These are phyloP conservation scores for Ascochyta koolunga DNA, from an alignment of 2,329 filamentous ascomycete genomes.

Conservation along the genomic window DNA sequence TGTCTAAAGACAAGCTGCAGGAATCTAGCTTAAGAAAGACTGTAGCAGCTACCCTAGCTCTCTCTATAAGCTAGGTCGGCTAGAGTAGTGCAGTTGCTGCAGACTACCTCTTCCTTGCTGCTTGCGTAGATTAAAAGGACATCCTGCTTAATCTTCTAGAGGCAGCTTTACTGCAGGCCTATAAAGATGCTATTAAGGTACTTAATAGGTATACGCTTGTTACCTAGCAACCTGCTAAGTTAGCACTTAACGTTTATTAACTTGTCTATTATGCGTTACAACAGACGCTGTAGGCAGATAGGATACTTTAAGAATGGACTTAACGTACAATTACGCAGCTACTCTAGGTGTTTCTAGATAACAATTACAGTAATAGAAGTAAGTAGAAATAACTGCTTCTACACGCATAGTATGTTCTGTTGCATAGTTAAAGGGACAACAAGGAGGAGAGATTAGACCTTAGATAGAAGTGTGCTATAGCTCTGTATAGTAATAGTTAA, in stretches of 20 bases:
- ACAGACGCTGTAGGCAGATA: slow-evolving; percentile 9
- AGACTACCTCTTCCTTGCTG: slow-evolving; percentile 49
- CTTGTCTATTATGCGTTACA: slow-evolving; percentile 19
- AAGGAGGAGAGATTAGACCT: background rate
- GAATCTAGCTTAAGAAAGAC: slow-evolving; percentile 42
- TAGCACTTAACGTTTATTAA: slow-evolving; percentile 15
- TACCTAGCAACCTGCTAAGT: slow-evolving; percentile 7
- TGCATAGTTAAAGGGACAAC: background rate
- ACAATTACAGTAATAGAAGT: background rate
- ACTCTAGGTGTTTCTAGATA: background rate
- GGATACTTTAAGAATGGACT: slow-evolving; percentile 9
- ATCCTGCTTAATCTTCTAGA: slow-evolving; percentile 24
- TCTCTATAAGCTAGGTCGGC: slow-evolving; percentile 48
- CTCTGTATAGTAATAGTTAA: too few species aligned
- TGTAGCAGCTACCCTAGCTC: slow-evolving; percentile 48
- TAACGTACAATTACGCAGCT: slow-evolving; percentile 13
- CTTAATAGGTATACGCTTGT: slow-evolving; percentile 21
- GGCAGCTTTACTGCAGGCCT: slow-evolving; percentile 9
- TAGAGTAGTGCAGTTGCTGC: slow-evolving; percentile 40
- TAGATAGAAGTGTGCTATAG: slow-evolving; percentile 6
- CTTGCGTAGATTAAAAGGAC: slow-evolving; percentile 41
- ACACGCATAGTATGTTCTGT: background rate
- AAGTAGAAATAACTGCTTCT: background rate
- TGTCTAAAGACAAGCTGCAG: slow-evolving; percentile 40
- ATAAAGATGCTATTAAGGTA: slow-evolving; percentile 19